Conservation (phyloP, 345 rosid genomes). For the Lepidium didymum region DNA sequence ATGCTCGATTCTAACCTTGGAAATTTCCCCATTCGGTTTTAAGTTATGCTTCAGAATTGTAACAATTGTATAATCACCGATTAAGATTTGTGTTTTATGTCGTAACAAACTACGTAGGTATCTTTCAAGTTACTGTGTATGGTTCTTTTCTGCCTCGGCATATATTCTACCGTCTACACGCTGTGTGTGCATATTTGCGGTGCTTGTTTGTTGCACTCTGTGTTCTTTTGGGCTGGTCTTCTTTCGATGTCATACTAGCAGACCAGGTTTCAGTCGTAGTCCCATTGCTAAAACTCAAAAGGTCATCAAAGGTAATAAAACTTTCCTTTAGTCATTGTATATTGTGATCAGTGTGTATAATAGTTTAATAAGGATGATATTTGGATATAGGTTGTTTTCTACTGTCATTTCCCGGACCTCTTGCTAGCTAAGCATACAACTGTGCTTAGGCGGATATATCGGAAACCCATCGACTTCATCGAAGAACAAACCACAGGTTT, state of each 20-base stretch:
- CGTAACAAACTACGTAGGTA: constrained; percentile 35
- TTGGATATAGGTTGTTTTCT: constrained; percentile 62
- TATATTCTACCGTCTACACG: constrained; percentile 79
- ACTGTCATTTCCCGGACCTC: constrained; percentile 93
- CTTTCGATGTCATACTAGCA: constrained; percentile 66
- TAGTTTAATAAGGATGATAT: background rate
- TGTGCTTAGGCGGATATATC: constrained; percentile 61
- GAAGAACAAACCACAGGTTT: constrained; percentile 84
- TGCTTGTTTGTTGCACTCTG: constrained; percentile 82
- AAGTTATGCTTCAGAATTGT: background rate
- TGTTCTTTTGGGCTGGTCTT: constrained; percentile 61
- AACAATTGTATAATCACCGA: background rate
- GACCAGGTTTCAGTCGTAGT: constrained; percentile 85
- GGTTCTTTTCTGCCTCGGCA: constrained; percentile 82
- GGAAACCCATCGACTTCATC: constrained; percentile 74
- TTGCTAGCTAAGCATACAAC: constrained; percentile 80
- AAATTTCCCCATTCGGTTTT: background rate
- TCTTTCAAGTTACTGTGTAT: constrained; percentile 69
- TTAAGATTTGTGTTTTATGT: background rate
- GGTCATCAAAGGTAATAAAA: constrained; percentile 53
- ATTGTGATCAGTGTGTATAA: background rate
- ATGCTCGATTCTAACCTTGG: background rate
- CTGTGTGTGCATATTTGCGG: constrained; percentile 73
- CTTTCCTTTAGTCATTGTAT: background rate
- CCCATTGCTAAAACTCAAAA: constrained; percentile 70